Conservation (phyloP, 768 basidiomycete species). For the Russula vinacea region DNA sequence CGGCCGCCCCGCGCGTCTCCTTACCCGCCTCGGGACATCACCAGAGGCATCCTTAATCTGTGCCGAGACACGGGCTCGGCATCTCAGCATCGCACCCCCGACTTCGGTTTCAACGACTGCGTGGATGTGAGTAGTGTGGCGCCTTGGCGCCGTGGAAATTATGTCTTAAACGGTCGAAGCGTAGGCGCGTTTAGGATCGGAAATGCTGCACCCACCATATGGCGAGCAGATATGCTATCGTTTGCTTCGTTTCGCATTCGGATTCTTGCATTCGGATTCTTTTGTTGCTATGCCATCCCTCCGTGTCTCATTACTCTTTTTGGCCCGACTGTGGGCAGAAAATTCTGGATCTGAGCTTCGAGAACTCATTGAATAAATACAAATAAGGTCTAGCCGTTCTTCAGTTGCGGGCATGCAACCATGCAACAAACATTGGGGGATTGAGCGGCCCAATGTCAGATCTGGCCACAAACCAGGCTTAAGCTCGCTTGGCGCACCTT, state of each 20-base stretch:
- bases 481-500: neutral
- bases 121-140: neutral
- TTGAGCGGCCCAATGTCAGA: neutral
- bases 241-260: neutral
- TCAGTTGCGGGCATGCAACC: neutral
- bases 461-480: neutral
- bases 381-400: neutral
- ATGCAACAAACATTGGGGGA: neutral
- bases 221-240: neutral
- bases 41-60: neutral
- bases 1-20: neutral
- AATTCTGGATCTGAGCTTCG: neutral
- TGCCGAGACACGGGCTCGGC: neutral
- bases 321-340: neutral
- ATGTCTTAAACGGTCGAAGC: neutral
- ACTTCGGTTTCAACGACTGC: neutral
- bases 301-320: neutral
- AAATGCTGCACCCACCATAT: neutral
- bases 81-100: neutral
- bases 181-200: neutral
- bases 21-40: conserved; percentile 7
- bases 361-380: neutral
- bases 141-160: neutral
- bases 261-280: no score
- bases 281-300: neutral